Base-by-base conservation (phyloP, 129 eudicot genomes). In the Glebionis coronaria region DNA sequence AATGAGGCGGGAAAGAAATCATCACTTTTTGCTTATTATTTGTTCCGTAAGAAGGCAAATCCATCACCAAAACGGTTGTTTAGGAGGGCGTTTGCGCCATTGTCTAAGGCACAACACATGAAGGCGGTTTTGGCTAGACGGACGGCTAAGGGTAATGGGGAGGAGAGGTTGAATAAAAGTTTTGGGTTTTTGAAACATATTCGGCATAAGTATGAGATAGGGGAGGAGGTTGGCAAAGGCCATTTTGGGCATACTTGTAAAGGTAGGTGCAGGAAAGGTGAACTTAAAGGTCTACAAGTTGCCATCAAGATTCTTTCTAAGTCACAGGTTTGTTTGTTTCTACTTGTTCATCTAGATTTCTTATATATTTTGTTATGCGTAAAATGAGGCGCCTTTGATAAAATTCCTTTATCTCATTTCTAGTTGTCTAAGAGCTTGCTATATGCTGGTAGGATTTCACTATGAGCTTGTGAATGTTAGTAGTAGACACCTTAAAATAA, bases 211-310 rank as follows among this genome's bases (percentile, higher is more conserved):
- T 61, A 63, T 68, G 82, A 58, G 53, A 52, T 54, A 55, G 79
- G 65, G 73, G 84, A 58, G 73, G 72, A 71, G 78, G 81, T 72
- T 74, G 84, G 79, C 49, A 68, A 69, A 76, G 80, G 80, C 38
- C 80, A 76, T 61, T 76, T 76, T 62, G 80, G 80, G 23, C 75
- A 68, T 60, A 76, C 75, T 68, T 46, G 69, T 68, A 61, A 40
- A 61, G 69, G 75, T 45, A 76, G 28, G 47, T 68, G 61, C 56
- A 76, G 44, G 40, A 68, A 68, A 61, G 80, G 80, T 23, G 70
- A 76, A 61, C 55, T 40, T 27, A 76, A 68, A 76, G 80, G 80
- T 76, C 75, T 60, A 61, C 52, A 50, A 44, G 75, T 76, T 63
- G 80, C 80, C 13, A 47, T 76, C 74, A 76, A 76, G 49, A 68